Base-by-base conservation (phyloP, 2,329 filamentous ascomycete genomes). In the Xylaria sp. region DNA sequence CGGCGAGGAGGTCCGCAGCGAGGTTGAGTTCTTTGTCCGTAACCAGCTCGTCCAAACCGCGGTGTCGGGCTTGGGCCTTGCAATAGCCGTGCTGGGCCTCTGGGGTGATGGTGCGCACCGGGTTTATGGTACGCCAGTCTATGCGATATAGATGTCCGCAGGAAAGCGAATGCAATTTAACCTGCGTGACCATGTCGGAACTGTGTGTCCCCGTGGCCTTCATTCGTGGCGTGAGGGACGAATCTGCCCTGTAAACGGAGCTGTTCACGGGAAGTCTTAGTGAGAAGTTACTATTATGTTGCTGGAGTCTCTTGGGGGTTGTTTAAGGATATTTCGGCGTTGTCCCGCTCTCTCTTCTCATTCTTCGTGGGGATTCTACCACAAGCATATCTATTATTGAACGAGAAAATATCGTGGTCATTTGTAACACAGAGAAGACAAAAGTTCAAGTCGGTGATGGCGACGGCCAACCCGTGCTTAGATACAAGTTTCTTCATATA, bases 51-150 rank as follows among this genome's bases (percentile, higher is more conserved):
- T 87, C 12, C 84, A 87, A 77, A 87, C 87, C 9, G 83, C 80
- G 6, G 74, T 90, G 37, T 83, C 87, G 2, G 86, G 86, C 3
- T 66, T 88, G 52, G 89, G 85, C 3, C 91, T 91, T 78, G 79
- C 84, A 63, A 85, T 91, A 82, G 86, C 89, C 23, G 83, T 91
- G 20, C 80, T 91, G 44, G 89, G 89, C 18, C 87, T 91, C 75
- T 91, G 89, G 89, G 89, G 89, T 5, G 89, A 91, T 77, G 88
- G 88, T 31, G 82, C 82, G 3, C 63, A 75, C 59, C 65, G 60
- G 50, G 69, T 74, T 23, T 25, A 63, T 9, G 69, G 75, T 56
- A 69, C 68, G 0, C 15, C 76, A 18, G 20, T 12, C 12, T 5
- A 46, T 2, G 62, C 76, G 52, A 58, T 77, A 51, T 69, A 76